Evolutionary conservation across 768 basidiomycete genomes (phyloP).

Genomic region (Suillus fuscotomentosus): DNA sequence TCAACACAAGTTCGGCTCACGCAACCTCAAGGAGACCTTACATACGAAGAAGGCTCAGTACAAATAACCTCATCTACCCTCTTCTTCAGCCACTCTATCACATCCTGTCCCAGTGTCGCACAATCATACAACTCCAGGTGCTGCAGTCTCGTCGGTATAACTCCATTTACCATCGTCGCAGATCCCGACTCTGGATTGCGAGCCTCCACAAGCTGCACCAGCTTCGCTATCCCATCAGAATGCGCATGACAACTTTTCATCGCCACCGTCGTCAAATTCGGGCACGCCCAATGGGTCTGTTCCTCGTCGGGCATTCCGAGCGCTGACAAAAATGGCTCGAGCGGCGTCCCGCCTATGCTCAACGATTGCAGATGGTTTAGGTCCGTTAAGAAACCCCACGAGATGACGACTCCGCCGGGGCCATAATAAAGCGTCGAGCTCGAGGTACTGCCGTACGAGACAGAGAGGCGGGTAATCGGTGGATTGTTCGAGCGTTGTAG

Average conservation of each 20-base stretch:
- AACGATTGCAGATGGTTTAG: conserved; percentile 58
- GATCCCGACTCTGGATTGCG: conserved; percentile 56
- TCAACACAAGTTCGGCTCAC: neutral
- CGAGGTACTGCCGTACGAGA: conserved; percentile 51
- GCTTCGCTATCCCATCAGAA: conserved; percentile 60
- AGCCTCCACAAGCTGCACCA: conserved; percentile 70
- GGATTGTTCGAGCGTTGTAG: conserved; percentile 60
- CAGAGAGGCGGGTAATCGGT: conserved; percentile 54
- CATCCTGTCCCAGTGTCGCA: conserved; percentile 62
- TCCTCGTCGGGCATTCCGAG: conserved; percentile 65
- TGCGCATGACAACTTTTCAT: conserved; percentile 67
- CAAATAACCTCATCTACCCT: conserved; percentile 63
- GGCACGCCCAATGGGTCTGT: conserved; percentile 58
- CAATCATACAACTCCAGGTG: conserved; percentile 68
- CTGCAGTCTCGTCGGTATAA: conserved; percentile 52
- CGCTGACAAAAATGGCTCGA: conserved; percentile 61
- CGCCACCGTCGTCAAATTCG: conserved; percentile 55
- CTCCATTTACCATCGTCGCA: conserved; percentile 39
- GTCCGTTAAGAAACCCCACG: conserved; percentile 67
- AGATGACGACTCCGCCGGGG: conserved; percentile 54
- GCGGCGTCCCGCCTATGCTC: conserved; percentile 60
- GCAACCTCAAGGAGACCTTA: conserved; percentile 30
- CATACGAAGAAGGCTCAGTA: conserved; percentile 54
- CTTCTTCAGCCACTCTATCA: conserved; percentile 63
- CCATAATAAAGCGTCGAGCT: conserved; percentile 54